Conservation (phyloP, 768 basidiomycete genomes). For the Collybia sordida region DNA sequence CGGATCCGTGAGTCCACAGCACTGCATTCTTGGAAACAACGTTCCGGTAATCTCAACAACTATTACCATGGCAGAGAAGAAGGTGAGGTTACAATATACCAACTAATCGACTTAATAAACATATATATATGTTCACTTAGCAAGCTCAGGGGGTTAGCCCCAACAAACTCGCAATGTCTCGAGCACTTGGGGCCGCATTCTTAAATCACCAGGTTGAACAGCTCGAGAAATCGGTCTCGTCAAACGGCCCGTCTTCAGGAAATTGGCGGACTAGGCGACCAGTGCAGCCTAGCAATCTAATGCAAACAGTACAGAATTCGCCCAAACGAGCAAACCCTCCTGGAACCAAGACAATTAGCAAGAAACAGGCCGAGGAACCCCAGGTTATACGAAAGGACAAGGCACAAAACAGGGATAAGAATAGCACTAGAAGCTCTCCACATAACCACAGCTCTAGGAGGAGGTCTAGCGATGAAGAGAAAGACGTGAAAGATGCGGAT, state of each 20-base stretch:
- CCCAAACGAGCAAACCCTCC: conserved; percentile 24
- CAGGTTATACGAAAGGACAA: conserved; percentile 16
- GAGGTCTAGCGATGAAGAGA: conserved; percentile 30
- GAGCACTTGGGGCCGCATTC: conserved; percentile 84
- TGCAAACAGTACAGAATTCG: conserved; percentile 17
- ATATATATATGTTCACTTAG: background rate
- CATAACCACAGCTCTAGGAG: conserved; percentile 19
- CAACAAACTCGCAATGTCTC: conserved; percentile 79
- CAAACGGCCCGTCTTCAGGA: conserved; percentile 45
- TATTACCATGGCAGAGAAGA: conserved; percentile 29
- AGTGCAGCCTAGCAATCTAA: conserved; percentile 10
- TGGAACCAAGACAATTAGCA: conserved; percentile 30
- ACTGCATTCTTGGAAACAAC: too few species aligned
- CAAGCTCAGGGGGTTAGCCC: conserved; percentile 29
- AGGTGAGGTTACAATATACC: conserved; percentile 15
- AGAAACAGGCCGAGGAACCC: conserved; percentile 23
- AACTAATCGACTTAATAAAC: background rate
- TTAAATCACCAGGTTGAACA: conserved; percentile 87
- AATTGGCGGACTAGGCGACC: conserved; percentile 60
- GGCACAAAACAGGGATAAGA: conserved; percentile 5
- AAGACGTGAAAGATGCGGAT: conserved; percentile 61
- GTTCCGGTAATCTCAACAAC: too few species aligned
- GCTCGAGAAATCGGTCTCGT: conserved; percentile 71
- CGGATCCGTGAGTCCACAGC: too few species aligned
- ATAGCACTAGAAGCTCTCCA: conserved; percentile 8